A percentile compares a stretch with the other conserved stretches of the same genome.
These are phyloP conservation scores for Pyropia yezoensis DNA, from an alignment of 23 red algal genomes.

Conservation along the genomic window DNA sequence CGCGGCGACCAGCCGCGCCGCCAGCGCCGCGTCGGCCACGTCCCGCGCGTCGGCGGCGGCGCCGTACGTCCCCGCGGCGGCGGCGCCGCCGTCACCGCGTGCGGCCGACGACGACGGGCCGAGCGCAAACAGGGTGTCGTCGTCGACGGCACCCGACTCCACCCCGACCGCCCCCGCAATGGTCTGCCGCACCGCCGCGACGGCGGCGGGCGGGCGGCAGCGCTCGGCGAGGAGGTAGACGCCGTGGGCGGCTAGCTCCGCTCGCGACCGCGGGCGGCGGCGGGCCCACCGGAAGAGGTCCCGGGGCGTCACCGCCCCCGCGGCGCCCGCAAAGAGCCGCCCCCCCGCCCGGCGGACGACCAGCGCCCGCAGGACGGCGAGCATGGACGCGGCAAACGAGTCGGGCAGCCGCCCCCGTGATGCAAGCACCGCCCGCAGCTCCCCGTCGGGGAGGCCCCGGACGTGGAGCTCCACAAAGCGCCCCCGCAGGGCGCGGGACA, in stretches of 20 bases:
- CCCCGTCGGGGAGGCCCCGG: conserved; percentile 52
- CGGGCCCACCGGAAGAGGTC: conserved; percentile 61
- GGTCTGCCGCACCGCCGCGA: conserved; percentile 34
- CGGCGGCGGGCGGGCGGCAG: conserved; percentile 16
- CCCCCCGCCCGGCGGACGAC: conserved; percentile 43
- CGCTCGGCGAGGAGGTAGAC: conserved; percentile 86
- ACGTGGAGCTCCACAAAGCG: conserved; percentile 86
- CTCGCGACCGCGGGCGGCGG: conserved; percentile 22
- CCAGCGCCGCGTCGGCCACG: too few relatives aligned
- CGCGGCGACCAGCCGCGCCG: background rate
- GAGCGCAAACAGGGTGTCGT: conserved; percentile 21
- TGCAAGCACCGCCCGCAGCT: conserved; percentile 58
- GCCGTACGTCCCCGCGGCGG: background rate
- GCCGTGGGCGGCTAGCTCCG: conserved; percentile 59
- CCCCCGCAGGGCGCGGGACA: conserved; percentile 76
- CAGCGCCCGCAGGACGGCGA: conserved; percentile 67
- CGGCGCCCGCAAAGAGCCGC: conserved; percentile 67
- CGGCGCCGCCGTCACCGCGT: too few relatives aligned
- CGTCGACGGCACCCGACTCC: conserved; percentile 7
- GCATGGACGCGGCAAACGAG: conserved; percentile 68
- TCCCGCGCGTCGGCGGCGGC: too few relatives aligned
- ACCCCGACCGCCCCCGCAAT: conserved; percentile 24
- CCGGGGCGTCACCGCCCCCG: conserved; percentile 72
- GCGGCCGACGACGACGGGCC: background rate
- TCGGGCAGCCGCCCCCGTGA: conserved; percentile 28